phyloP scores from a whole-genome alignment of 192 early-diverging fungal genomes.

The Linnemannia hyalina region DNA sequence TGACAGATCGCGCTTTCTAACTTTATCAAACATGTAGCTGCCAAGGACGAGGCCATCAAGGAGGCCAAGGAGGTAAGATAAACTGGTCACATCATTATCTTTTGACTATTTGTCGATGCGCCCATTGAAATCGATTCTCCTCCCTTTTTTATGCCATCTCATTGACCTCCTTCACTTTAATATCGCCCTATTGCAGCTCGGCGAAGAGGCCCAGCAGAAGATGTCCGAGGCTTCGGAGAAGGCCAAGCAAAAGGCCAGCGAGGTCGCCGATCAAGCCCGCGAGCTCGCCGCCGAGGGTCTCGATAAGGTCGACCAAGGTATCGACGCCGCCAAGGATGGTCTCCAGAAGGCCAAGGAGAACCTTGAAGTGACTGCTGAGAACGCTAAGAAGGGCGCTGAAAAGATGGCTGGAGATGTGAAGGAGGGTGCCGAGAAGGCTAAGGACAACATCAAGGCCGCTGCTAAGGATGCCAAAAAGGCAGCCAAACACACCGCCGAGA shows the following conservation, averaged over 20 bases:
- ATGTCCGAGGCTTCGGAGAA: conserved; percentile 15
- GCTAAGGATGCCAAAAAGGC: conserved; percentile 22
- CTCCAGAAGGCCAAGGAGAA: conserved; percentile 22
- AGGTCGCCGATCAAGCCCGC: conserved; percentile 38
- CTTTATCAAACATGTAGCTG: not conserved
- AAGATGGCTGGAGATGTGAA: conserved; percentile 11
- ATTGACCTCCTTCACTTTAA: not conserved
- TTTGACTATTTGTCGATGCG: too few relatives aligned
- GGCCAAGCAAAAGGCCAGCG: conserved; percentile 35
- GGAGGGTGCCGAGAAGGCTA: conserved; percentile 10
- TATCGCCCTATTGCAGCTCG: conserved; percentile 15
- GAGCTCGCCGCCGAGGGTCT: conserved; percentile 40
- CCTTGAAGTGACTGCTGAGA: conserved; percentile 1
- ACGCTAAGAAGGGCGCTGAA: conserved; percentile 10
- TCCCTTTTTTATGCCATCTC: not conserved
- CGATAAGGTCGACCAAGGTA: conserved; percentile 33
- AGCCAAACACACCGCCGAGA: conserved; percentile 16
- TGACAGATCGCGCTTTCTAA: not conserved
- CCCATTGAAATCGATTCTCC: not conserved
- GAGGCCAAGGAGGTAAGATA: conserved; percentile 43
- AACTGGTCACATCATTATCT: not conserved
- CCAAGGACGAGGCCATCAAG: conserved; percentile 40
- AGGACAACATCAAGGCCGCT: conserved; percentile 24
- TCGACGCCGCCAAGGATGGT: conserved; percentile 11
- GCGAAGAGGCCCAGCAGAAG: conserved; percentile 24